These are phyloP conservation scores for Candida dubliniensis DNA, from an alignment of 1,139 yeast genomes.

Conservation along the genomic window DNA sequence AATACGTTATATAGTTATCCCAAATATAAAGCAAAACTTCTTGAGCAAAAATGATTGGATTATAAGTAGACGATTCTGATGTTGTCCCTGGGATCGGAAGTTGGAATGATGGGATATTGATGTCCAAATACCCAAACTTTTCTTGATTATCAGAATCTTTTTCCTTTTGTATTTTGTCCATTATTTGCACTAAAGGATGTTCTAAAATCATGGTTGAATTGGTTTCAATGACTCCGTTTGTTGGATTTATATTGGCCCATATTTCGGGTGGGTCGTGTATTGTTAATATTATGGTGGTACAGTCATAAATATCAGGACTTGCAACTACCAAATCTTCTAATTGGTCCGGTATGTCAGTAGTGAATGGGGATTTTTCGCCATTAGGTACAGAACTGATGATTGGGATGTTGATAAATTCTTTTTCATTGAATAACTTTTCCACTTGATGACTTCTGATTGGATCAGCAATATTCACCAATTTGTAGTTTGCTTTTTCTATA, in stretches of 20 bases:
- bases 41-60: conserved; percentile 68
- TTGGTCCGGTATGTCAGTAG: conserved; percentile 48
- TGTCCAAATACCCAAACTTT: conserved; percentile 78
- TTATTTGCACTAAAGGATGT: conserved; percentile 42
- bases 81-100: conserved; percentile 30
- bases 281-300: conserved; percentile 62
- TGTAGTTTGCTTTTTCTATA: conserved; percentile 29
- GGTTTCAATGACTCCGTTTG: conserved; percentile 75
- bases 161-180: conserved; percentile 32
- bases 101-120: conserved; percentile 64
- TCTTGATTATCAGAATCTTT: conserved; percentile 52
- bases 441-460: conserved; percentile 75
- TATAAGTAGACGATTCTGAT: conserved; percentile 39
- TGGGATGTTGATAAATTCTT: conserved; percentile 69
- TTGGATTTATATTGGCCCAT: conserved; percentile 85
- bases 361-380: conserved; percentile 31
- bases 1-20: conserved; percentile 86
- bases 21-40: conserved; percentile 78
- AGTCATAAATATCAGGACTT: conserved; percentile 67
- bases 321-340: conserved; percentile 74
- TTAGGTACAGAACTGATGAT: conserved; percentile 37
- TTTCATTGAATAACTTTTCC: conserved; percentile 51
- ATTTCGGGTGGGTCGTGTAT: conserved; percentile 93
- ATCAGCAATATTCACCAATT: conserved; percentile 56
- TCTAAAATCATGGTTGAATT: conserved; percentile 64